Conservation (phyloP, 148 eudicot species). For the Limonium bicolor region DNA sequence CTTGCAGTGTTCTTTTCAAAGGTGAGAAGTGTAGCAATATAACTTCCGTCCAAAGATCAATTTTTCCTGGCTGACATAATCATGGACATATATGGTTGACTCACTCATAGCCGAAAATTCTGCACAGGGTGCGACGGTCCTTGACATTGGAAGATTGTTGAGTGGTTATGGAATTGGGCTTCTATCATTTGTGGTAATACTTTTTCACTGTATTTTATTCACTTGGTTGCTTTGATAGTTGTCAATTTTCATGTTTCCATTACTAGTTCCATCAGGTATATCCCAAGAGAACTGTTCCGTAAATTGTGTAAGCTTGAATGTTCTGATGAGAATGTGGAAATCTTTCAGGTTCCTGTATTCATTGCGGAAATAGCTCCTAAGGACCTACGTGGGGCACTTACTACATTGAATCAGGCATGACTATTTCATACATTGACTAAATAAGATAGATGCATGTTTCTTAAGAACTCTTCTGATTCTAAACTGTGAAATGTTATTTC, state of each 20-base stretch:
- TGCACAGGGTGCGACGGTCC: conserved; percentile 36
- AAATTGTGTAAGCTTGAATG: no score
- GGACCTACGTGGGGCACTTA: conserved; percentile 67
- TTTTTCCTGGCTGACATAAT: no score
- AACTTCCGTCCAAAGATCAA: no score
- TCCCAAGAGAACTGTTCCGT: no score
- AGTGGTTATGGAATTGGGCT: conserved; percentile 73
- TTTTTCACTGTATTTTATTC: not conserved
- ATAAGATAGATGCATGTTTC: not conserved
- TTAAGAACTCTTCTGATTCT: not conserved
- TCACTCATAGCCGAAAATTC: no score
- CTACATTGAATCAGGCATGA: conserved; percentile 67
- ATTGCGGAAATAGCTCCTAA: conserved; percentile 76
- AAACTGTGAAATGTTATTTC: conserved; percentile 7
- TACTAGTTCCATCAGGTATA: no score
- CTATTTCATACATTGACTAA: not conserved
- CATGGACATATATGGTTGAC: no score
- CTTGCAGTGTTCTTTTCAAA: conserved; percentile 46
- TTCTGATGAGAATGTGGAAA: not conserved
- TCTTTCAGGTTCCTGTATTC: conserved; percentile 69
- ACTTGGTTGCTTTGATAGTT: not conserved
- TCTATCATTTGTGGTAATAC: conserved; percentile 54
- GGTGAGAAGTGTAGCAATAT: no score
- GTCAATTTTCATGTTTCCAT: not conserved
- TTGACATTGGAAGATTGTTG: conserved; percentile 59